Base-by-base conservation (phyloP, 371 early-diverging fungal species). In the Mortierella sp. region DNA sequence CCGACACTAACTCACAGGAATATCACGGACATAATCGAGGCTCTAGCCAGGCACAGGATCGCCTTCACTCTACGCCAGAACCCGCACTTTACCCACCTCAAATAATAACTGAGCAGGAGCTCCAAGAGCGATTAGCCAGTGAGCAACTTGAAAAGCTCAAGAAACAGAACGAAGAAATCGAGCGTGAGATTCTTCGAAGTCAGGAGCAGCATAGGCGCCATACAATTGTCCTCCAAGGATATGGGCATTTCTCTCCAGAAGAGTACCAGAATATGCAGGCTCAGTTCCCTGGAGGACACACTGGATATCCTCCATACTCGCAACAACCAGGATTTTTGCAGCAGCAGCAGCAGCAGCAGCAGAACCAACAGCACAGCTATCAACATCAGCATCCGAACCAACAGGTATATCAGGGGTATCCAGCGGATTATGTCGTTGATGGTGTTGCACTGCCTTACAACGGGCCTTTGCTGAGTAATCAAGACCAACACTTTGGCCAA, bases 81-180 rank as follows among this genome's bases (percentile, higher is more conserved):
- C 55, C 57, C 17, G 58, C 64, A 10, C 62, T 79, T 8, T 79
- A 79, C 28, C 80, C 80, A 13, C 80, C 80, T 5, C 69, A 74
- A 34, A 70, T 79, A 28, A 64, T 79, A 9, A 32, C 80, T 1
- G 74, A 79, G 26, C 59, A 72, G 17, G 73, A 78, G 3, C 61
- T 72, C 15, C 61, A 71, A 34, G 64, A 64, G 10, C 68, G 64
- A 9, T 26, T 67, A 42, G 65, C 64, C 4, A n/a, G n/a, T 31
- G 76, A 76, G 22, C 66, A 67, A 12, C 61, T 76, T 42, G 77
- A 76, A 58, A 68, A 65, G 49, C 51, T 78, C 35, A 72, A 65
- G 58, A 61, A 47, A 29, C 61, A 61, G 35, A 76, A 71, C 43
- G 68, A 76, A 26, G 77, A 71, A 28, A 76, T 72, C 43, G 49